phyloP scores from a whole-genome alignment of 2,329 filamentous ascomycete species.

The Trichoderma harzianum region DNA sequence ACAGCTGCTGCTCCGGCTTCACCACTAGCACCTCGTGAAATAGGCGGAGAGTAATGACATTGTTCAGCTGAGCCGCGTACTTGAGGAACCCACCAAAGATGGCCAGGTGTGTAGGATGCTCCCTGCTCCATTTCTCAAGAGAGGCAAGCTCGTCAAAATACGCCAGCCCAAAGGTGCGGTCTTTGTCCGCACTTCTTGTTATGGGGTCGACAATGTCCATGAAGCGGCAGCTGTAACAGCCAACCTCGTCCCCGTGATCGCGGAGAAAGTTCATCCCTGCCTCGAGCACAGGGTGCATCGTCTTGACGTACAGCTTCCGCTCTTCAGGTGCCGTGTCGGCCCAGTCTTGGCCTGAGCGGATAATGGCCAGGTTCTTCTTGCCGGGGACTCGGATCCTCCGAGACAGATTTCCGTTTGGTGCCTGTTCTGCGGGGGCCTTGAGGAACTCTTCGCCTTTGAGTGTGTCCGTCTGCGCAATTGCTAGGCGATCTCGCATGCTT shows the following conservation, averaged over 20 bases:
- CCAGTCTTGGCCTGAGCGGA: constrained; percentile 47
- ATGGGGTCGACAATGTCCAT: constrained; percentile 39
- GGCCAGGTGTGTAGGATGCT: constrained; percentile 38
- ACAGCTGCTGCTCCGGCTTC: constrained; percentile 37
- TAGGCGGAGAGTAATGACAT: constrained; percentile 32
- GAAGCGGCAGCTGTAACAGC: constrained; percentile 42
- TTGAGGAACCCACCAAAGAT: constrained; percentile 40
- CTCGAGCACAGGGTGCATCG: constrained; percentile 43
- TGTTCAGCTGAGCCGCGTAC: constrained; percentile 37
- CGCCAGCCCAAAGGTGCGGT: constrained; percentile 40
- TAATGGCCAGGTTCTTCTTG: constrained; percentile 40
- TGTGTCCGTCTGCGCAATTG: constrained; percentile 36
- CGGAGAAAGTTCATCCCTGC: constrained; percentile 44
- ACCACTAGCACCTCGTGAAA: constrained; percentile 42
- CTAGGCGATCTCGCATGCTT: constrained; percentile 43
- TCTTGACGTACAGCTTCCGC: constrained; percentile 41
- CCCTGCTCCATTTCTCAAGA: constrained; percentile 39
- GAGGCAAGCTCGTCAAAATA: constrained; percentile 41
- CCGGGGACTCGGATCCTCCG: constrained; percentile 33
- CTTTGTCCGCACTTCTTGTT: constrained; percentile 24
- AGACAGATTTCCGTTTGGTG: neutral
- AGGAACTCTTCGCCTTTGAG: constrained; percentile 28
- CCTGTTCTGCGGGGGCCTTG: neutral
- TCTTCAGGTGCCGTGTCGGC: constrained; percentile 38
- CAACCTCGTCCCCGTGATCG: constrained; percentile 40